Base-by-base conservation (phyloP, 495 filamentous ascomycete species). In the Rusavskia elegans region DNA sequence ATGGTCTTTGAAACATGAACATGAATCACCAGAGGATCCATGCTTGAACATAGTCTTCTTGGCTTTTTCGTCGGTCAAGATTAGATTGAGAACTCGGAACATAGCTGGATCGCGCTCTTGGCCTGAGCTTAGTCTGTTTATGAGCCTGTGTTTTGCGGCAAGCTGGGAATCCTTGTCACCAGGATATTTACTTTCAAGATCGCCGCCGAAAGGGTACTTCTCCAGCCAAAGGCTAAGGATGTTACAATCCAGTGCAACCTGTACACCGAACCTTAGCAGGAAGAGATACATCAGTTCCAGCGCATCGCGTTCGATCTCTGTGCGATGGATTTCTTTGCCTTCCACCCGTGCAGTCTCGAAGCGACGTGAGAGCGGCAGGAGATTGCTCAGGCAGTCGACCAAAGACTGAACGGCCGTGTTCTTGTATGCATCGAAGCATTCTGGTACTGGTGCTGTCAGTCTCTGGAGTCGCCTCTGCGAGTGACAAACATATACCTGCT, bases 201-300 rank as follows among this genome's bases (percentile, higher is more conserved):
- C 1, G 4, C 55, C 55, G 16, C 55, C 53, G 40, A 75, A 77
- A 5, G 74, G 74, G 53, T 76, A 77, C 21, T 69, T 66, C 46
- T 48, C 52, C 7, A 77, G 66, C 74, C 74, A 77, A 4, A 67
- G 63, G 39, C 64, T 68, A 17, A 77, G 55, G 3, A 77, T 52
- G 27, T 32, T 17, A 16, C 27, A 49, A 17, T 32, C 46, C 14
- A 49, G 13, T 14, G 27, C 32, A 40, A 16, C 20, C 51, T 36
- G 3, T n/a, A 25, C 25, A 39, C 19, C 23, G 21, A 10, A 45
- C n/a, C 19, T 19, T 4, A n/a, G 9, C 5, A 57, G 20, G 20
- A 57, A 39, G 5, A 16, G 27, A 10, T 46, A n/a, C 14, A 57
- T 36, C 11, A 60, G 14, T 46, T 53, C 38, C 27, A 60, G 32